Conservation (phyloP, 2,329 filamentous ascomycete species). For the Colletotrichum magnum region DNA sequence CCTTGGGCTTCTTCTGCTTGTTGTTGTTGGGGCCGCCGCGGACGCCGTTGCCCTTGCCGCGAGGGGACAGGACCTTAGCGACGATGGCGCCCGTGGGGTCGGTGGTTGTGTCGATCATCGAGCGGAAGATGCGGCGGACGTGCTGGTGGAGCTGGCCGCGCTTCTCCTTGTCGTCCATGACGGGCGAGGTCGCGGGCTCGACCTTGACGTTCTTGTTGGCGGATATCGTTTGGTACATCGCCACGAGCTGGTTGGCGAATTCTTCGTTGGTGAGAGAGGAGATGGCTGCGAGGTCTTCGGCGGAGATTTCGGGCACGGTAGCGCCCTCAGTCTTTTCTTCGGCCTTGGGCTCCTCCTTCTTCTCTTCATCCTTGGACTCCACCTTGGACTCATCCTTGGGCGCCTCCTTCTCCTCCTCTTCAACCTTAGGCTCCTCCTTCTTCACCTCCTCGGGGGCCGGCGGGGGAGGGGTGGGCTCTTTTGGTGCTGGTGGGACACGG, state of each 20-base stretch:
- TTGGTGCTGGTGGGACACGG: conserved; percentile 27
- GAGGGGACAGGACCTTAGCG: conserved; percentile 72
- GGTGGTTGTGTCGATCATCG: conserved; percentile 82
- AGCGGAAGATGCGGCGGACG: conserved; percentile 85
- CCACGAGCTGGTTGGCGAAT: conserved; percentile 57
- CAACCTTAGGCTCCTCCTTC: conserved; percentile 18
- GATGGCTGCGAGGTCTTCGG: conserved; percentile 54
- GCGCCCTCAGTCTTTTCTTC: conserved; percentile 40
- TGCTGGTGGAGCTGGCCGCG: conserved; percentile 67
- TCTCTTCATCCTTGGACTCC: conserved; percentile 29
- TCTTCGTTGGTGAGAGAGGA: conserved; percentile 54
- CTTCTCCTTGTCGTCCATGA: conserved; percentile 60
- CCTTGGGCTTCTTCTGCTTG: conserved; percentile 34
- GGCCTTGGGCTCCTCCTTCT: conserved; percentile 23
- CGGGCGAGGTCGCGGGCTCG: conserved; percentile 55
- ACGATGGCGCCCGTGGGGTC: conserved; percentile 70
- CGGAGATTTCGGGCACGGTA: conserved; percentile 44
- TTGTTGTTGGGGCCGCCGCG: conserved; percentile 45
- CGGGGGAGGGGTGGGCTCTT: conserved; percentile 29
- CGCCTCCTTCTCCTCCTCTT: too few relatives aligned
- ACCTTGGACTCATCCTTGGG: conserved; percentile 32
- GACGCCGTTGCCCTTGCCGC: conserved; percentile 41
- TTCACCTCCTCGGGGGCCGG: conserved; percentile 40
- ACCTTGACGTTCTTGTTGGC: conserved; percentile 48
- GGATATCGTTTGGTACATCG: conserved; percentile 55